Percentiles rank a stretch among this genome's conserved stretches.
Evolutionary conservation across 2,329 filamentous ascomycete species (phyloP).

Genomic region (Echinosphaeria canescens): DNA sequence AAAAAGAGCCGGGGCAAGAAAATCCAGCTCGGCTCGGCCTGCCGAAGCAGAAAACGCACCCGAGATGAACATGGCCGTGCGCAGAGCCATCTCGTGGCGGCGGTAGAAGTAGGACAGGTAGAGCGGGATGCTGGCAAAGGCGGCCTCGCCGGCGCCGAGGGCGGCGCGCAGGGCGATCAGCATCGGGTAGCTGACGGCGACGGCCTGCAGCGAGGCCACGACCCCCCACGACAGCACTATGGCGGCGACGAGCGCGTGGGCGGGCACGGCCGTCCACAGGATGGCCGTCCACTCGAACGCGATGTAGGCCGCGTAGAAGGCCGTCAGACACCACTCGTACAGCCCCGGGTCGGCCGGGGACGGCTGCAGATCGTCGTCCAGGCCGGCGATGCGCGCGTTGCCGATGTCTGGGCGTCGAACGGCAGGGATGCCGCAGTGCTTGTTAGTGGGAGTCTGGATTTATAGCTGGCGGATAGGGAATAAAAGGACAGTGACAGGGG

Average conservation of each 20-base stretch:
- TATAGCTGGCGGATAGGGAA: constrained; percentile 1
- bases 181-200: constrained; percentile 39
- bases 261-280: constrained; percentile 35
- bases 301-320: constrained; percentile 43
- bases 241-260: constrained; percentile 32
- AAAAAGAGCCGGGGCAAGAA: no score
- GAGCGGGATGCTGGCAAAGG: constrained; percentile 40
- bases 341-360: constrained; percentile 18
- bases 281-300: constrained; percentile 43
- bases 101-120: constrained; percentile 45
- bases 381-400: constrained; percentile 39
- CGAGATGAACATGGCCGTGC: constrained; percentile 73
- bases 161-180: constrained; percentile 31
- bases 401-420: constrained; percentile 35
- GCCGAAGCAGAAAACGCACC: constrained; percentile 20
- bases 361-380: constrained; percentile 37
- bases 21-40: no score
- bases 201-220: constrained; percentile 50
- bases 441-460: constrained; percentile 2
- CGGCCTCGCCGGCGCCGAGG: constrained; percentile 42
- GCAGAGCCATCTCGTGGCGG: constrained; percentile 54
- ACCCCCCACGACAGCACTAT: constrained; percentile 65
- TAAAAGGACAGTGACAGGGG: not conserved
- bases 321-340: constrained; percentile 38
- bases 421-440: no score